Base-by-base conservation (phyloP, 345 rosid genomes). In the Populus pruinosa region DNA sequence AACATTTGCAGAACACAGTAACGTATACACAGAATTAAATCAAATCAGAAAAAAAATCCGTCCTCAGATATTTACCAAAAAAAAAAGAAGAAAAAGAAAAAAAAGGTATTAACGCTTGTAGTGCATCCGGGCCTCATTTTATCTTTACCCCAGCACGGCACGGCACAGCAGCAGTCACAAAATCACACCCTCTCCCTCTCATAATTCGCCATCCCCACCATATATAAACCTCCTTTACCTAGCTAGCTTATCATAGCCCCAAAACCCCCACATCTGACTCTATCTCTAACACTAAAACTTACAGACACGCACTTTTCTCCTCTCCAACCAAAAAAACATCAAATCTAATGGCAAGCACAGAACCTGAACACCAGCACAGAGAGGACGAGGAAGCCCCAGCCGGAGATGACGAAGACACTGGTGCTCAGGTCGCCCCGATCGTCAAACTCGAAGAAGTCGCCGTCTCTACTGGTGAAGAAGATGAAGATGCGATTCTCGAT, bases 331-430 rank as follows among this genome's bases (percentile, higher is more conserved):
- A n/a, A 43, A 43, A 23, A 56, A 59, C 64, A 59, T 59, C 64
- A 59, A 59, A 59, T 23, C 64, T n/a, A 59, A 93, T 93, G 97
- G 89, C 94, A 67, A 87, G 81, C 86, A 83, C 70, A 29, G 70
- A 89, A 35, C 93, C 94, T 56, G 82, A 85, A 65, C 87, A 23
- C 47, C 86, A 83, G 74, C 89, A 74, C 84, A 82, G 87, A 77
- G 98, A 91, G 53, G 93, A 88, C 2, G 97, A 89, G 71, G 93
- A 89, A 20, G 79, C 90, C 1, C 89, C 88, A 35, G 88, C 92
- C 72, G 90, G 81, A 68, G 97, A 94, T 9, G 98, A 94, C 62
- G 98, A 94, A 84, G 98, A 94, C 83, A 92, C 98, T 67, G 98
- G 97, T 11, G 98, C 97, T 81, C 97, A 92, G 80, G 85, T 94